Percentiles rank a stretch among this genome's conserved stretches.
Conservation (phyloP, 805 yeast species). For the Candida ulmi region DNA sequence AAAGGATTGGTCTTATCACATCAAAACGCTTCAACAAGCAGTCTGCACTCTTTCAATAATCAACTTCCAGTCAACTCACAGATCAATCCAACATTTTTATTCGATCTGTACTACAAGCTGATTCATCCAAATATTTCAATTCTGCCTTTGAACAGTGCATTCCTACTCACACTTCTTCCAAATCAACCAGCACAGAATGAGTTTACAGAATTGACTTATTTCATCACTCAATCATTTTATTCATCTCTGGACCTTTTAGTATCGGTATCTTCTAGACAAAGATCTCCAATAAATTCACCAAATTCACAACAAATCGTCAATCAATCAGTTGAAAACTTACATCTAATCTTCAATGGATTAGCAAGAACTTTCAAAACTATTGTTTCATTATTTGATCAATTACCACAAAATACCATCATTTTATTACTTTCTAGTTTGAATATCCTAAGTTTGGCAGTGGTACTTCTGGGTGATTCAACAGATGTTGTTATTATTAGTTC, state of each 20-base stretch:
- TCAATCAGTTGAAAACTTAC: slow-evolving; percentile 9
- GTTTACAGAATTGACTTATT: slow-evolving; percentile 13
- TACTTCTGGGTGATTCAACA: slow-evolving; percentile 55
- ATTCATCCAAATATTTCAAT: slow-evolving; percentile 34
- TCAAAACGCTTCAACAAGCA: slow-evolving; percentile 1
- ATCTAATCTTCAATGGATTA: slow-evolving; percentile 8
- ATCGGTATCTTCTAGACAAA: slow-evolving; percentile 7
- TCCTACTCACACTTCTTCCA: slow-evolving; percentile 13
- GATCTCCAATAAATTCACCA: slow-evolving; percentile 3
- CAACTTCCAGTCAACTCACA: neutral
- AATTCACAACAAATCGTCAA: neutral
- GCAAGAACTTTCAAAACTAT: slow-evolving; percentile 12
- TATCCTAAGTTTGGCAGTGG: slow-evolving; percentile 48
- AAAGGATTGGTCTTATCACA: slow-evolving; percentile 2
- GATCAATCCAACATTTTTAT: slow-evolving; percentile 25
- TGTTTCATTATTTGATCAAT: slow-evolving; percentile 5
- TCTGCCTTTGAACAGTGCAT: slow-evolving; percentile 28
- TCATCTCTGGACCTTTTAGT: slow-evolving; percentile 16
- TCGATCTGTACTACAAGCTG: slow-evolving; percentile 42
- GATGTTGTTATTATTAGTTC: slow-evolving; percentile 48
- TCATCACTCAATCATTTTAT: slow-evolving; percentile 14
- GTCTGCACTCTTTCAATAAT: slow-evolving; percentile 1
- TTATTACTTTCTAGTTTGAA: slow-evolving; percentile 26
- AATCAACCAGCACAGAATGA: slow-evolving; percentile 14
- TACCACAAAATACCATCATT: slow-evolving; percentile 10